Conservation (phyloP, 1,139 yeast genomes). For the Hyphopichia burtonii region DNA sequence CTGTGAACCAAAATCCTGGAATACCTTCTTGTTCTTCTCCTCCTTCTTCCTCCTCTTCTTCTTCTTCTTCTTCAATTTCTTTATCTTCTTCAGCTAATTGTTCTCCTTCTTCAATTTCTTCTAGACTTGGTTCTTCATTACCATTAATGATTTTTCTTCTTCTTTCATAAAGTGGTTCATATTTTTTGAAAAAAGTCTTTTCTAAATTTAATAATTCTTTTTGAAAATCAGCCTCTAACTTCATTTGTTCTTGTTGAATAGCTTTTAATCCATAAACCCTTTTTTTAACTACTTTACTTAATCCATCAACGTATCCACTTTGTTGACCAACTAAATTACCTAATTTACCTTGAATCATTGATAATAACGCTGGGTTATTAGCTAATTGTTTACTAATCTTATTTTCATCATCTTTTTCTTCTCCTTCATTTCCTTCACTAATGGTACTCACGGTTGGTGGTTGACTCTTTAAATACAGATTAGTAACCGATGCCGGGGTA, state of each 20-base stretch:
- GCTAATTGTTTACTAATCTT: slow-evolving; percentile 50
- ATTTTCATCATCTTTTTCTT: slow-evolving; percentile 40
- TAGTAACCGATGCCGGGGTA: slow-evolving; percentile 89
- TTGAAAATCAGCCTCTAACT: slow-evolving; percentile 88
- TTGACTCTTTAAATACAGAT: slow-evolving; percentile 68
- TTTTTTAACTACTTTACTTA: slow-evolving; percentile 74
- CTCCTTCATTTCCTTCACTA: slow-evolving; percentile 54
- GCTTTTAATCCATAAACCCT: slow-evolving; percentile 82
- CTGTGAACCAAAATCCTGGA: slow-evolving; percentile 96
- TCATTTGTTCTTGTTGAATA: slow-evolving; percentile 78
- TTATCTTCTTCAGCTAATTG: slow-evolving; percentile 56
- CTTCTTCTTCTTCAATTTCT: slow-evolving; percentile 40
- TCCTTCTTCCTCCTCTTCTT: slow-evolving; percentile 41
- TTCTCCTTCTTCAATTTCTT: slow-evolving; percentile 77
- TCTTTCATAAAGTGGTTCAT: slow-evolving; percentile 73
- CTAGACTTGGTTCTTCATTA: slow-evolving; percentile 69
- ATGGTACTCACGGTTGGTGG: slow-evolving; percentile 80
- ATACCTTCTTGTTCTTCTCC: slow-evolving; percentile 60
- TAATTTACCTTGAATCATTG: slow-evolving; percentile 89
- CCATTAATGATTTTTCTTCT: slow-evolving; percentile 78
- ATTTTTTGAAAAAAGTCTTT: slow-evolving; percentile 70
- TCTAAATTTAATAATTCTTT: slow-evolving; percentile 85
- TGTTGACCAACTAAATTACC: slow-evolving; percentile 82
- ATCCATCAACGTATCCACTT: slow-evolving; percentile 78
- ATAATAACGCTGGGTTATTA: slow-evolving; percentile 73